Evolutionary conservation across 1,284 basidiomycete genomes (phyloP).

Genomic region (Mycocalia duriaeana): DNA sequence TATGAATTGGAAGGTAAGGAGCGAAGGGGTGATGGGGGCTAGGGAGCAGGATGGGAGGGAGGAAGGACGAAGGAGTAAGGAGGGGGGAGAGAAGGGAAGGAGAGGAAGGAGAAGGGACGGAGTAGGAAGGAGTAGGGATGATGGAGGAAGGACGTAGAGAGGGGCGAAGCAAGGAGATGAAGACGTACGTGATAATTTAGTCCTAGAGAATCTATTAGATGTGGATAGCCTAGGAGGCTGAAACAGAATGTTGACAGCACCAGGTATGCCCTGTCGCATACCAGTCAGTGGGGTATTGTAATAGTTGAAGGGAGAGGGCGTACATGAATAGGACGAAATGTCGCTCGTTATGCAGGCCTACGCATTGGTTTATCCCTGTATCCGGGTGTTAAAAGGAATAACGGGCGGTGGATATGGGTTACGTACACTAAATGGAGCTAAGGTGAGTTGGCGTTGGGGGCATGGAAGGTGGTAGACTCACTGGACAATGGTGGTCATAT

Average conservation of each 20-base stretch:
- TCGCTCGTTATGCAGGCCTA: conserved; percentile 92
- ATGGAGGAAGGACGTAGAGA: not conserved
- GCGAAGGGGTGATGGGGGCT: conserved; percentile 1
- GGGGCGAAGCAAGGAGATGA: not conserved
- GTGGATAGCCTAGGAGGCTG: conserved; percentile 51
- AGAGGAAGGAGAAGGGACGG: not conserved
- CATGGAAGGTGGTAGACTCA: conserved; percentile 32
- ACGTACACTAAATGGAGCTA: conserved; percentile 37
- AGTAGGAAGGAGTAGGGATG: not conserved
- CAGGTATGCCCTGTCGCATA: conserved; percentile 66
- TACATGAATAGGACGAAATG: conserved; percentile 96
- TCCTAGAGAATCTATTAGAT: conserved; percentile 56
- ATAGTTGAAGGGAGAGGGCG: conserved; percentile 17
- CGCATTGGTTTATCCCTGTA: conserved; percentile 94
- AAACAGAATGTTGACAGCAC: conserved; percentile 56
- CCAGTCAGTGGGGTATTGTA: not conserved
- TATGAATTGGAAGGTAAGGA: conserved; percentile 5
- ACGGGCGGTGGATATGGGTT: conserved; percentile 1
- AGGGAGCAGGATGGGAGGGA: not conserved
- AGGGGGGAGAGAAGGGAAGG: conserved; percentile 5
- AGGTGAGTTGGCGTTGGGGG: conserved; percentile 11
- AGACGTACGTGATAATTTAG: conserved; percentile 37
- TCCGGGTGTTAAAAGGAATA: not conserved
- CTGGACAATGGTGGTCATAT: conserved; percentile 94
- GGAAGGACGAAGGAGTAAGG: not conserved